phyloP scores from a whole-genome alignment of 1,284 basidiomycete species.

The Puccinia horiana region DNA sequence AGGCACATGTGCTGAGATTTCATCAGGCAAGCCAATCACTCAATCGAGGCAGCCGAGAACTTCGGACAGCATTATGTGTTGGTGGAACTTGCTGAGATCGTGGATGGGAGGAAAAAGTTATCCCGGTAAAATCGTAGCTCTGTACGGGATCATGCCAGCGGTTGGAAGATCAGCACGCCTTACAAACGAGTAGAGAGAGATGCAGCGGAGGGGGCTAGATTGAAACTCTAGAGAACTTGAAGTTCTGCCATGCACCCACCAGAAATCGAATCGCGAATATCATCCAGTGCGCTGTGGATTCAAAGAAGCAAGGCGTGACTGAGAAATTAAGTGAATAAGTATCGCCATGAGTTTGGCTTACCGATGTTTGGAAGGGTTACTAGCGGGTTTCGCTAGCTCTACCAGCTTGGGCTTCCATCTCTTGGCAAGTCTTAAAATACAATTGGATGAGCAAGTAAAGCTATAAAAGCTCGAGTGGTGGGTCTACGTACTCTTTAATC shows the following conservation, averaged over 20 bases:
- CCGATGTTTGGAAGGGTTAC: conserved; percentile 34
- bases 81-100: no score
- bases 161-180: neutral
- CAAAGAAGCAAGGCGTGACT: neutral
- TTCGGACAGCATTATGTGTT: no score
- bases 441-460: neutral
- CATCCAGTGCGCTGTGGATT: conserved; percentile 34
- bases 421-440: conserved; percentile 18
- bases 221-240: neutral
- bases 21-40: no score
- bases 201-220: neutral
- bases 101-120: conserved; percentile 14
- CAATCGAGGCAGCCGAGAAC: no score
- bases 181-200: neutral
- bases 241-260: conserved; percentile 13
- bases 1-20: no score
- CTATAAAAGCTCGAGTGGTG: neutral
- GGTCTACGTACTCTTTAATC: conserved; percentile 35
- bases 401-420: conserved; percentile 42
- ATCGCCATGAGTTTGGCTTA: neutral
- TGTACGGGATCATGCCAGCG: neutral
- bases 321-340: neutral
- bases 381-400: conserved; percentile 18
- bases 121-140: conserved; percentile 23
- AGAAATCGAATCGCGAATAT: conserved; percentile 44